Percentiles rank a stretch among this genome's conserved stretches.
Evolutionary conservation across 2,329 filamentous ascomycete genomes (phyloP).

Genomic region (Microdochium nivale): DNA sequence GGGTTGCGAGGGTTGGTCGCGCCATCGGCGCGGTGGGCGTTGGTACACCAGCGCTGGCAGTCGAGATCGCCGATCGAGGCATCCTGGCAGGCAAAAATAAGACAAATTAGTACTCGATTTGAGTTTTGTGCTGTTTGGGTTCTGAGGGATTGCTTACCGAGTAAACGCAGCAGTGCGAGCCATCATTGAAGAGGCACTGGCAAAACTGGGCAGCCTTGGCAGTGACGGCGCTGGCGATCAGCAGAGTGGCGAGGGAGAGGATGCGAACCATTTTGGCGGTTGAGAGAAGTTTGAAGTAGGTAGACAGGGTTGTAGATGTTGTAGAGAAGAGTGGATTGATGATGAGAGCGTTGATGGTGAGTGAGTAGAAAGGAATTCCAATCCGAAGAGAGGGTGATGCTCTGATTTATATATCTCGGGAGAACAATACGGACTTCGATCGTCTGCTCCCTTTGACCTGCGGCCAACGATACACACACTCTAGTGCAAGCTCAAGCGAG

Average conservation of each 20-base stretch:
- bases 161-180: neutral
- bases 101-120: neutral
- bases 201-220: neutral
- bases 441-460: neutral
- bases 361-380: neutral
- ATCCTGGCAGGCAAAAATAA: neutral
- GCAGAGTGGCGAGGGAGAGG: neutral
- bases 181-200: neutral
- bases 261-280: conserved; percentile 1
- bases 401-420: neutral
- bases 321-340: neutral
- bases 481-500: no score
- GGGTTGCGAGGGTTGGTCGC: neutral
- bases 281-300: neutral
- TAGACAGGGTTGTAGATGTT: neutral
- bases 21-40: neutral
- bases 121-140: neutral
- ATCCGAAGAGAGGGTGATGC: neutral
- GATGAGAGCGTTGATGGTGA: neutral
- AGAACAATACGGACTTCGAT: neutral
- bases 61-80: neutral
- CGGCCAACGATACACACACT: no score
- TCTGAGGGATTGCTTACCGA: neutral
- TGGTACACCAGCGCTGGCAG: neutral
- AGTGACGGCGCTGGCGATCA: neutral